These are phyloP conservation scores for Lactarius psammicola DNA, from an alignment of 768 basidiomycete species.

Conservation along the genomic window DNA sequence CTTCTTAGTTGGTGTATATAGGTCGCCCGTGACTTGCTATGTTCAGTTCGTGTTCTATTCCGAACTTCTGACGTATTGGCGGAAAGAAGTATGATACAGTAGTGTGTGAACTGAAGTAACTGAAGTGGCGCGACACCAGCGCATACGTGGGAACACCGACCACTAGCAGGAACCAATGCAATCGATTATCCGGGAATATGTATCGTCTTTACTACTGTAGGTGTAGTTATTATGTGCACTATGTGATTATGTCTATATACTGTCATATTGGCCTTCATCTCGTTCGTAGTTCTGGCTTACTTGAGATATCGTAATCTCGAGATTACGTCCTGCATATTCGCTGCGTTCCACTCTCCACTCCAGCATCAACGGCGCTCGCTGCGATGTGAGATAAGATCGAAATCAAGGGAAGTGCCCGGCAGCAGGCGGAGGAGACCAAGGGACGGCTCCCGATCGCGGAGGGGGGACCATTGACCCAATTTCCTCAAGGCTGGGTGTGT, in stretches of 20 bases:
- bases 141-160: not conserved
- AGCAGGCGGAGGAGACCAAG: not conserved
- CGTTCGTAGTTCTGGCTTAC: not conserved
- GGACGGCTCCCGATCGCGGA: slow-evolving; percentile 4
- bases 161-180: not conserved
- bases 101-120: no score
- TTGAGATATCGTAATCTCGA: slow-evolving; percentile 22
- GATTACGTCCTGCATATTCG: slow-evolving; percentile 18
- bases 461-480: not conserved
- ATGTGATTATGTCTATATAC: not conserved
- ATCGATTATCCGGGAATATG: not conserved
- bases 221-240: not conserved
- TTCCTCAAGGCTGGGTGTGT: not conserved
- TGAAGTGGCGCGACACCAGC: not conserved
- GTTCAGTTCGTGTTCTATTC: not conserved
- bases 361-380: slow-evolving; percentile 26
- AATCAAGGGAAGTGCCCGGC: not conserved
- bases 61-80: not conserved
- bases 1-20: not conserved
- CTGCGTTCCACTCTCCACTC: slow-evolving; percentile 30
- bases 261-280: not conserved
- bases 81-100: not conserved
- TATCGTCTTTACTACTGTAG: not conserved
- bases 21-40: not conserved
- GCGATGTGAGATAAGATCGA: slow-evolving; percentile 12